These are phyloP conservation scores for Neoconidiobolus thromboides DNA, from an alignment of 371 early-diverging fungal species.

Conservation along the genomic window DNA sequence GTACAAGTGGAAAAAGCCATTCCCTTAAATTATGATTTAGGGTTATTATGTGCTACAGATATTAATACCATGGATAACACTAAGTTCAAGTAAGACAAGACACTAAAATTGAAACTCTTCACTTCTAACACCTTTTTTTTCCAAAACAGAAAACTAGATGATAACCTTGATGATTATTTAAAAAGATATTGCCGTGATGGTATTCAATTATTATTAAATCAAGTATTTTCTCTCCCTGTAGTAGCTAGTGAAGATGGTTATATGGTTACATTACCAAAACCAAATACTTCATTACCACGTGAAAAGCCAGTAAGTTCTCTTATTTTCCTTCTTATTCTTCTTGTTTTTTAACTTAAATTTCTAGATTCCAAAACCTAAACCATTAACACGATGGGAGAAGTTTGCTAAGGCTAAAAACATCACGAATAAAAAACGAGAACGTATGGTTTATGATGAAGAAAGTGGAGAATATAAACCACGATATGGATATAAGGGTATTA, in stretches of 20 bases:
- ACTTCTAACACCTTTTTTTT: neutral
- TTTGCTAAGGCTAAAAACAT: constrained; percentile 98
- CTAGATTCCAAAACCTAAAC: constrained; percentile 59
- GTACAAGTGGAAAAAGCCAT: constrained; percentile 41
- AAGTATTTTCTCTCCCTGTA: constrained; percentile 65
- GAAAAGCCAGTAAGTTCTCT: constrained; percentile 49
- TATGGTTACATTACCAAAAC: constrained; percentile 61
- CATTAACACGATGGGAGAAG: constrained; percentile 95
- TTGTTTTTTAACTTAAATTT: constrained; percentile 7
- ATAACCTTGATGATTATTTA: constrained; percentile 38
- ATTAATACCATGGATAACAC: constrained; percentile 50
- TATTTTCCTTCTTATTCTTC: neutral
- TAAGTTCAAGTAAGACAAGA: constrained; percentile 23
- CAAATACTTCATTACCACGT: constrained; percentile 51
- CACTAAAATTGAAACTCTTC: neutral
- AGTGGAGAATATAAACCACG: constrained; percentile 70
- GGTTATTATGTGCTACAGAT: constrained; percentile 58
- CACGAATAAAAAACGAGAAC: constrained; percentile 63
- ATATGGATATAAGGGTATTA: constrained; percentile 82
- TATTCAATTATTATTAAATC: constrained; percentile 72
- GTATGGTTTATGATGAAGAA: constrained; percentile 76
- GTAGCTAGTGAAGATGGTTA: constrained; percentile 48
- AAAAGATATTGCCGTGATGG: constrained; percentile 58
- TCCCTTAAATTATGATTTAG: constrained; percentile 74
- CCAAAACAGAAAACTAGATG: constrained; percentile 7